Conservation (phyloP, 805 yeast genomes). For the Cyberlindnera mississippiensis region DNA sequence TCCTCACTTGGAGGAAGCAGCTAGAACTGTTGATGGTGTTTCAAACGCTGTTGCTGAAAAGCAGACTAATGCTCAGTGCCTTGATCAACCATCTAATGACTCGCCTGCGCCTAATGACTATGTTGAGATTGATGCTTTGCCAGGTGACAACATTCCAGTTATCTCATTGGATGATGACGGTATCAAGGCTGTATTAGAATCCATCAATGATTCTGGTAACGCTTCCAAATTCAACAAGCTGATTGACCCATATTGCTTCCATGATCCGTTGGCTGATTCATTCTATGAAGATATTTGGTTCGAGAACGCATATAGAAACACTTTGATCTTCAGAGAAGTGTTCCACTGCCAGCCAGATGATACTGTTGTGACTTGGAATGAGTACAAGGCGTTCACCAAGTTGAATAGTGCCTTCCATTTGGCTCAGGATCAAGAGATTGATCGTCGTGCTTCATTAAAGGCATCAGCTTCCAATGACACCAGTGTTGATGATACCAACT, state of each 20-base stretch:
- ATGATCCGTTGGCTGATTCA: constrained; percentile 78
- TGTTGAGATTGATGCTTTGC: constrained; percentile 20
- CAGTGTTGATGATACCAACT: background rate
- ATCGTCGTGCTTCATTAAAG: constrained; percentile 6
- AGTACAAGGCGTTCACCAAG: constrained; percentile 68
- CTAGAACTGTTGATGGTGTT: constrained; percentile 7
- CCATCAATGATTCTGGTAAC: constrained; percentile 36
- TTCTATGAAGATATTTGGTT: constrained; percentile 87
- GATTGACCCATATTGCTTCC: constrained; percentile 84
- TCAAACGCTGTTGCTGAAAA: background rate
- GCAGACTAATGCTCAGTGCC: background rate
- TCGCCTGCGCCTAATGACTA: background rate
- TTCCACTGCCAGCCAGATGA: constrained; percentile 97
- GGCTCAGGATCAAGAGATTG: constrained; percentile 30
- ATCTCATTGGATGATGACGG: constrained; percentile 42
- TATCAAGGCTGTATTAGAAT: constrained; percentile 36
- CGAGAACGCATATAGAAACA: constrained; percentile 77
- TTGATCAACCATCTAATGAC: background rate
- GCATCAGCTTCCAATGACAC: constrained; percentile 5
- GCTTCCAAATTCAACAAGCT: constrained; percentile 35
- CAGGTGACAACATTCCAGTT: constrained; percentile 34
- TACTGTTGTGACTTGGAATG: constrained; percentile 83
- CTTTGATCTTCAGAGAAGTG: constrained; percentile 73
- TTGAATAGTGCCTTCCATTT: constrained; percentile 52
- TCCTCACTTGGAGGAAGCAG: background rate